Percentiles rank a stretch among this genome's conserved stretches.
Conservation (phyloP, 257 asterid genomes). For the Perilla frutescens region DNA sequence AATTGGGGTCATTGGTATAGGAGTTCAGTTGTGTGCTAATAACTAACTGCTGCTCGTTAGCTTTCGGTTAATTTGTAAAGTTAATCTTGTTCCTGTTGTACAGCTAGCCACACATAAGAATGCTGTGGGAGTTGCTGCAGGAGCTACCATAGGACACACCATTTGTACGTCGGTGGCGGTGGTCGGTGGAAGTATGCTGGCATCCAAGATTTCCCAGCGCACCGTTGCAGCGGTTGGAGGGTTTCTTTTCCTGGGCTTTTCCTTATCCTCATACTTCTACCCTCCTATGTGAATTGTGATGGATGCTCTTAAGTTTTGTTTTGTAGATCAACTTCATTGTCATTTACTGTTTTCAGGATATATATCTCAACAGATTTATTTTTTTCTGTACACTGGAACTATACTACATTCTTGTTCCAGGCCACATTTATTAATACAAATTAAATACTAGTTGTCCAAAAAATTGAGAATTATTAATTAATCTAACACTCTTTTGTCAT, state of each 20-base stretch:
- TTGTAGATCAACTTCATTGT: constrained; percentile 43
- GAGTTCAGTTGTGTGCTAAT: too few relatives aligned
- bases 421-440: too few relatives aligned
- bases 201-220: constrained; percentile 95
- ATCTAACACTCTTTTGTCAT: too few relatives aligned
- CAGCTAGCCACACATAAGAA: constrained; percentile 97
- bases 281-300: constrained; percentile 66
- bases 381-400: constrained; percentile 22
- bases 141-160: constrained; percentile 86
- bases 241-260: constrained; percentile 86
- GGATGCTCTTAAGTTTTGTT: not conserved
- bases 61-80: constrained; percentile 3
- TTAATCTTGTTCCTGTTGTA: not conserved
- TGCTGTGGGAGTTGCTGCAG: constrained; percentile 88
- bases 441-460: too few relatives aligned
- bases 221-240: constrained; percentile 93
- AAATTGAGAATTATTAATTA: too few relatives aligned
- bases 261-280: constrained; percentile 84
- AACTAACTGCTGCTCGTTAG: not conserved
- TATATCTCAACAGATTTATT: not conserved
- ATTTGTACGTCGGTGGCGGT: constrained; percentile 93
- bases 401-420: not conserved
- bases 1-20: too few relatives aligned
- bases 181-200: constrained; percentile 96
- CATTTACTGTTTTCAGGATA: not conserved